Evolutionary conservation across 2,329 filamentous ascomycete genomes (phyloP), one percentile per base, ranked within the genome.

Genomic region (Rosellinia necatrix): DNA sequence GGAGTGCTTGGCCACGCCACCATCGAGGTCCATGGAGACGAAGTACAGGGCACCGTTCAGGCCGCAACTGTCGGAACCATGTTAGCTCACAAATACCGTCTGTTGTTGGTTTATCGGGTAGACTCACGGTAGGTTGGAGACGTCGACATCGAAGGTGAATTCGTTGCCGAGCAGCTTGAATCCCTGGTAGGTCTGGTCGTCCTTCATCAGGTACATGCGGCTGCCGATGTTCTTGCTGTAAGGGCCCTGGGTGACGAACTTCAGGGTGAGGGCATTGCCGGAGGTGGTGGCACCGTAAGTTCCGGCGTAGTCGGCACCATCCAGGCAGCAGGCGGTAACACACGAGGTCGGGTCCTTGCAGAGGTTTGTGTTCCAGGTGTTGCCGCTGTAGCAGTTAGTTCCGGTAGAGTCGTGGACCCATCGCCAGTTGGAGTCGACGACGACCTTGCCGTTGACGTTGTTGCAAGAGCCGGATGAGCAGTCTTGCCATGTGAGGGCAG

Each of bases 141-240:
- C 78, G 65, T 87, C 84, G 15, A 86, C 83, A 52, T 86, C 83
- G 59, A 87, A 86, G 30, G 81, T 82, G 70, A 87, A 81, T 67
- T 87, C 84, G 65, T 82, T 75, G 71, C 81, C 81, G 55, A 81
- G 75, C 43, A 86, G 73, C 58, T 82, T 76, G 73, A 86, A 81
- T 62, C 79, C 75, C 70, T 85, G 71, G 69, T 87, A 87, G 50
- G 77, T 78, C 55, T 72, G 74, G 38, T 82, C 79, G 51, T 77
- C 73, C 60, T 76, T 76, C 72, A 87, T 76, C 53, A 87, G 75
- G 70, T 85, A 87, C 49, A 84, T 66, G 56, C 84, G 78, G 32
- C 80, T 70, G 12, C 72, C 72, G 42, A 75, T 63, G 58, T 75
- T 75, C 47, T 62, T 70, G 53, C 60, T 69, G 69, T 72, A 74